Evolutionary conservation across 1,139 yeast genomes (phyloP).

Genomic region (Diutina neorugosa): DNA sequence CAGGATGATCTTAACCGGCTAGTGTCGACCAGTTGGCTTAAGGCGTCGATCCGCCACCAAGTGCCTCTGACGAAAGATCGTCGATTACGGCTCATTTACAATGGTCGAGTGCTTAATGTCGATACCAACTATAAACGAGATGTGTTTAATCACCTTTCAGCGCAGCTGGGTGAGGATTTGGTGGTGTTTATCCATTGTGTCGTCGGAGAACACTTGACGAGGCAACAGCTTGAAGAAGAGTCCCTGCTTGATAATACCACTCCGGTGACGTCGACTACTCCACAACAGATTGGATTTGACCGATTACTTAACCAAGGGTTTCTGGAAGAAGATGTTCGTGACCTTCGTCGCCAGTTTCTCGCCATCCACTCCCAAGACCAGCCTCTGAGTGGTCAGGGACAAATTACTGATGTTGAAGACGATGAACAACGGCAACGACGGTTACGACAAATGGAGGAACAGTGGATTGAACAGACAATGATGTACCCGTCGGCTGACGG

Average conservation of each 20-base stretch:
- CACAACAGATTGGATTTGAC: constrained; percentile 80
- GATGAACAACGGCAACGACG: constrained; percentile 26
- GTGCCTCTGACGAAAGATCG: constrained; percentile 13
- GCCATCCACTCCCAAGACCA: constrained; percentile 40
- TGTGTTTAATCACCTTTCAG: constrained; percentile 5
- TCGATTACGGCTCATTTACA: constrained; percentile 59
- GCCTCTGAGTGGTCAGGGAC: constrained; percentile 9
- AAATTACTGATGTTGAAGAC: constrained; percentile 28
- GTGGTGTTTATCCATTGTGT: constrained; percentile 64
- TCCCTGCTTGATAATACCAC: constrained; percentile 39
- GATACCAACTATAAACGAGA: constrained; percentile 35
- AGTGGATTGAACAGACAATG: constrained; percentile 83
- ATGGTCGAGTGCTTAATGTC: constrained; percentile 60
- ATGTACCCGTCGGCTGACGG: constrained; percentile 11
- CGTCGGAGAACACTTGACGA: constrained; percentile 55
- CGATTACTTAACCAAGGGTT: constrained; percentile 75
- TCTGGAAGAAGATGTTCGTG: constrained; percentile 59
- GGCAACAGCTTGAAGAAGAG: constrained; percentile 52
- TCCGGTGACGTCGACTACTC: constrained; percentile 22
- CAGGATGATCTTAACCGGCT: constrained; percentile 21
- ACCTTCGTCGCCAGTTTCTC: constrained; percentile 63
- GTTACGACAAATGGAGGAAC: constrained; percentile 62
- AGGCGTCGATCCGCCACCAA: constrained; percentile 17
- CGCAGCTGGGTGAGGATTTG: constrained; percentile 7
- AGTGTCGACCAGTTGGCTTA: constrained; percentile 21